phyloP scores from a whole-genome alignment of 441 rosid genomes.

The Isatis lusitanica region DNA sequence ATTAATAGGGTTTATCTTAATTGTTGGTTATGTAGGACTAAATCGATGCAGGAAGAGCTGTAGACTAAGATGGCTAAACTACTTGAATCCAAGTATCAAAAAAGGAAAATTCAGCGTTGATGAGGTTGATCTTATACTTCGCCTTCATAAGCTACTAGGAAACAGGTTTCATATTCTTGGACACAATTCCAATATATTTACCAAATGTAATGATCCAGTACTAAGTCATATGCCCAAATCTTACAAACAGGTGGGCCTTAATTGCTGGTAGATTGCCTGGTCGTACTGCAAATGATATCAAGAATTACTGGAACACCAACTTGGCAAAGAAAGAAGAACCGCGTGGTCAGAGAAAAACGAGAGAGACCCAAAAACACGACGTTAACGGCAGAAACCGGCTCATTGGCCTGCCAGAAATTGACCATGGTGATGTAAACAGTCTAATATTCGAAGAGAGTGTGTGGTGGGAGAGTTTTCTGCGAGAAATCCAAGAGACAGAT shows the following conservation, averaged over 20 bases:
- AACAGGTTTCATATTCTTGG: slow-evolving; percentile 31
- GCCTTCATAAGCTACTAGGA: slow-evolving; percentile 50
- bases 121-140: slow-evolving; percentile 45
- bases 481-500: background rate
- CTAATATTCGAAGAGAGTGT: too few species aligned
- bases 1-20: background rate
- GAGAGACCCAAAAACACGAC: background rate
- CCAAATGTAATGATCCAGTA: background rate
- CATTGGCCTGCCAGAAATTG: background rate
- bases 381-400: background rate
- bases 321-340: slow-evolving; percentile 16
- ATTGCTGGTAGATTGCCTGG: slow-evolving; percentile 56
- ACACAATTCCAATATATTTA: too few species aligned
- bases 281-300: slow-evolving; percentile 51
- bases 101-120: slow-evolving; percentile 36
- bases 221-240: background rate
- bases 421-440: background rate
- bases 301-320: slow-evolving; percentile 48
- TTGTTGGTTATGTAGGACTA: slow-evolving; percentile 33
- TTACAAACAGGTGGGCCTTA: slow-evolving; percentile 41
- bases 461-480: too few species aligned
- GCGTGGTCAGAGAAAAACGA: background rate
- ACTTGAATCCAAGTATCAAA: slow-evolving; percentile 44
- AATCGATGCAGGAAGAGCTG: slow-evolving; percentile 52
- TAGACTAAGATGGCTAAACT: slow-evolving; percentile 53